phyloP scores from a whole-genome alignment of 2,329 filamentous ascomycete genomes.

The Ophiostoma piceae region DNA sequence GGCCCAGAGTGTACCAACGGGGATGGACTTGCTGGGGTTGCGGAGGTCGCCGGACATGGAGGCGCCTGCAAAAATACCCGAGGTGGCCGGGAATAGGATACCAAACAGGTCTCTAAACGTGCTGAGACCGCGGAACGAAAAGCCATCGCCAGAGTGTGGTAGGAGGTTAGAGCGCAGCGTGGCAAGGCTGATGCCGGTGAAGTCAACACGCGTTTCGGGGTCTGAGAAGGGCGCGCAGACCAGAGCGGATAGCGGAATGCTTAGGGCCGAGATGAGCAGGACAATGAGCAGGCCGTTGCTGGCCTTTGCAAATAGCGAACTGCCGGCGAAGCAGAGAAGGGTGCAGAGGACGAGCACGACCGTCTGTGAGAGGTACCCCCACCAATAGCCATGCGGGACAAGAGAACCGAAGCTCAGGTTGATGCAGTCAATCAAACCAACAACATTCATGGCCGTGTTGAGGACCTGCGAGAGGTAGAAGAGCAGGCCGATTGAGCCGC shows the following conservation, averaged over 20 bases:
- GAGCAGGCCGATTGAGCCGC: slow-evolving; percentile 78
- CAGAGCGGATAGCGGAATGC: slow-evolving; percentile 74
- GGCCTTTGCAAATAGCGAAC: slow-evolving; percentile 71
- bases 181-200: slow-evolving; percentile 67
- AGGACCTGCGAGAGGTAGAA: slow-evolving; percentile 89
- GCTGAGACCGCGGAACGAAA: slow-evolving; percentile 56
- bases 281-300: slow-evolving; percentile 71
- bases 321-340: slow-evolving; percentile 70
- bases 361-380: slow-evolving; percentile 70
- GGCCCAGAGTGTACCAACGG: slow-evolving; percentile 74
- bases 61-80: slow-evolving; percentile 63
- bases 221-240: slow-evolving; percentile 63
- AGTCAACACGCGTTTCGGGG: slow-evolving; percentile 58
- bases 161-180: slow-evolving; percentile 71
- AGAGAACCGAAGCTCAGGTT: slow-evolving; percentile 65
- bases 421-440: slow-evolving; percentile 78
- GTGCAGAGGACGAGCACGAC: slow-evolving; percentile 67
- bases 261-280: slow-evolving; percentile 67
- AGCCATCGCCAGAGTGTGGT: slow-evolving; percentile 58
- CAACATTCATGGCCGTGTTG: slow-evolving; percentile 81
- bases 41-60: slow-evolving; percentile 86
- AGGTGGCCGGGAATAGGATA: slow-evolving; percentile 72
- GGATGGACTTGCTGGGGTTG: slow-evolving; percentile 78
- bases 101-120: slow-evolving; percentile 81
- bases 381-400: slow-evolving; percentile 69